Conservation (phyloP, 1,139 yeast genomes). For the Hyphopichia khmerensis region DNA sequence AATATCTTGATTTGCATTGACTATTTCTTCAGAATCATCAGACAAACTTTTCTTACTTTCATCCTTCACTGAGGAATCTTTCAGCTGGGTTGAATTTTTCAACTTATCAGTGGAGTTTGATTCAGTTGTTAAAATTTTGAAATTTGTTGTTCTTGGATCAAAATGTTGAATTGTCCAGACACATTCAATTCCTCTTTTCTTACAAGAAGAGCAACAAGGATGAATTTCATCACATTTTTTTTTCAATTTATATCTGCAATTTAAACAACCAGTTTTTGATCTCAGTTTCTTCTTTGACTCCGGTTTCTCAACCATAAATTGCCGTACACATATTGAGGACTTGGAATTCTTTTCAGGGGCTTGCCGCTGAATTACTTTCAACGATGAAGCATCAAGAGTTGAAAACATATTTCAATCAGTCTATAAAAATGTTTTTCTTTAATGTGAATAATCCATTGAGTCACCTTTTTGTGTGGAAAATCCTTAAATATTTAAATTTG, state of each 20-base stretch:
- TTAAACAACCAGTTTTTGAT: conserved; percentile 4
- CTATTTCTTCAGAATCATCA: too few relatives aligned
- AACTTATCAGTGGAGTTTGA: too few relatives aligned
- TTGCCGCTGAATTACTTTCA: conserved; percentile 4
- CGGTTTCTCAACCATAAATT: background rate
- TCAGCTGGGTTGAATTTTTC: too few relatives aligned
- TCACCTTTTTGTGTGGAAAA: too few relatives aligned
- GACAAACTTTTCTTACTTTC: too few relatives aligned
- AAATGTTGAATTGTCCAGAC: conserved; percentile 8
- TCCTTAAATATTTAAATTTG: too few relatives aligned
- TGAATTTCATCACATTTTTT: conserved; percentile 28
- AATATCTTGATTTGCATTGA: too few relatives aligned
- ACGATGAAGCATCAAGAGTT: conserved; percentile 7
- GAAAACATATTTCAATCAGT: conserved; percentile 9
- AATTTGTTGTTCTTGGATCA: background rate
- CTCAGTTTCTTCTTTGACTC: background rate
- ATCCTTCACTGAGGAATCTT: too few relatives aligned
- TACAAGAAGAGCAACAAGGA: conserved; percentile 25
- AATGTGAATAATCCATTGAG: too few relatives aligned
- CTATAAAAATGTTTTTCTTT: too few relatives aligned
- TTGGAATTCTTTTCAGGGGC: background rate
- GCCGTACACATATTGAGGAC: background rate
- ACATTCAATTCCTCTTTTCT: conserved; percentile 19
- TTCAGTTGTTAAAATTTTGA: background rate
- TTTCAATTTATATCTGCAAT: conserved; percentile 4